Evolutionary conservation across 2,329 filamentous ascomycete species (phyloP).

Genomic region (Cylindrodendrum hubeiense): DNA sequence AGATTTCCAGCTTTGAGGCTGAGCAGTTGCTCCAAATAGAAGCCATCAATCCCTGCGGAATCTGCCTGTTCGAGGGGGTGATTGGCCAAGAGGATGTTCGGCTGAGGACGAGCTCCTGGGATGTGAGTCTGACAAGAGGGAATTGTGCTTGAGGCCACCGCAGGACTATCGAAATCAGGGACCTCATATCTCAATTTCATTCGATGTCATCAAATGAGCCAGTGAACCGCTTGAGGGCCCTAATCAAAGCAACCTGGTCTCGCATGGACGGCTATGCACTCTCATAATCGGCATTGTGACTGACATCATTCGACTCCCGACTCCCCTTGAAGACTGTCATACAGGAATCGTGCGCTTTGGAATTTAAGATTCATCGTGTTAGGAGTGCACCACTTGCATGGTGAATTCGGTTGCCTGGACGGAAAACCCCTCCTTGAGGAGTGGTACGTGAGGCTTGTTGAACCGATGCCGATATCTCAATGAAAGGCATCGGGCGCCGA

Average conservation of each 20-base stretch:
- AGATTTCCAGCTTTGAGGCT: constrained; percentile 27
- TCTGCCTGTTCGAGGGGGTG: not conserved
- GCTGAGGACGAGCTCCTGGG: constrained; percentile 1
- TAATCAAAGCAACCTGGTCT: not conserved
- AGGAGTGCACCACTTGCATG: constrained; percentile 28
- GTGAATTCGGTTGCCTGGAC: constrained; percentile 29
- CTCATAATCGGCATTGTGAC: not conserved
- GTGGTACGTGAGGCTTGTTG: constrained; percentile 33
- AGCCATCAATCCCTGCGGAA: constrained; percentile 10
- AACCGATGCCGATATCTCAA: constrained; percentile 30
- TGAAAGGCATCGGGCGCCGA: no score
- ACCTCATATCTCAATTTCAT: constrained; percentile 32
- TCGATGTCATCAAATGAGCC: not conserved
- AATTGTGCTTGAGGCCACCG: constrained; percentile 6
- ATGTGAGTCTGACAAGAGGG: constrained; percentile 16
- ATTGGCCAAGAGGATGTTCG: constrained; percentile 26
- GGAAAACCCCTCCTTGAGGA: constrained; percentile 31
- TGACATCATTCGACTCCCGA: not conserved
- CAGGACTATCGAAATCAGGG: constrained; percentile 18
- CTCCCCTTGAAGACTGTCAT: not conserved
- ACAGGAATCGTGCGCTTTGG: not conserved
- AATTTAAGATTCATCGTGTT: constrained; percentile 1
- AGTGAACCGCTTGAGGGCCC: not conserved
- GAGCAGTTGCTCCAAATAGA: constrained; percentile 32
- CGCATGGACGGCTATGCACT: no score